Conservation (phyloP, 371 early-diverging fungal genomes). For the Mortierella polycephala region DNA sequence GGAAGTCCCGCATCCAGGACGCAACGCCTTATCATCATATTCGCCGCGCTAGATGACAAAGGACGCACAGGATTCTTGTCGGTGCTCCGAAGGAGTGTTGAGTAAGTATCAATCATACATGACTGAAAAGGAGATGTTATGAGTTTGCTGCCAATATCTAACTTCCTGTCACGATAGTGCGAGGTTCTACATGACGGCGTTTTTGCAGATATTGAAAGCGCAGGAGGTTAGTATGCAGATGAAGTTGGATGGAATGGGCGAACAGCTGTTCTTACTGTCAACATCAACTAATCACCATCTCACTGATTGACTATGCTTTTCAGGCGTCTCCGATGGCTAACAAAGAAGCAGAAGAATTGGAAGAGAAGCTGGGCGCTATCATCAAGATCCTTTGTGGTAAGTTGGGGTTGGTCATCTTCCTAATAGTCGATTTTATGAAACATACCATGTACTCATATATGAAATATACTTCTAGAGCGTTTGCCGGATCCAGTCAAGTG, state of each 20-base stretch:
- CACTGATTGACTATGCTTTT: neutral
- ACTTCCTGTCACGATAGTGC: constrained; percentile 16
- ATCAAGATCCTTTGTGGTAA: constrained; percentile 37
- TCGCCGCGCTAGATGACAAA: constrained; percentile 32
- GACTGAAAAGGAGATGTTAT: neutral
- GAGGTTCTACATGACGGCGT: constrained; percentile 26
- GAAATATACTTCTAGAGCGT: constrained; percentile 22
- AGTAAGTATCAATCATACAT: constrained; percentile 18
- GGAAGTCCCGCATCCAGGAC: constrained; percentile 30
- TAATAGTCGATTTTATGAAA: too few species aligned
- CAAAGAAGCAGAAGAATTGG: constrained; percentile 14
- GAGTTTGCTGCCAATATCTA: neutral
- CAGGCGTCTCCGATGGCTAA: constrained; percentile 4
- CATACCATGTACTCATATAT: neutral
- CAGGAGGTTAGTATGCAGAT: constrained; percentile 14
- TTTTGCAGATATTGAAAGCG: constrained; percentile 24
- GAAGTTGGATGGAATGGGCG: neutral
- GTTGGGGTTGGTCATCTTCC: neutral
- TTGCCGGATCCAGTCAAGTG: constrained; percentile 38
- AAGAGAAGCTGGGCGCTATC: constrained; percentile 29
- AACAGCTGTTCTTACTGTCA: neutral
- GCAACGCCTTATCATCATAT: constrained; percentile 36
- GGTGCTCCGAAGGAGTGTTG: constrained; percentile 39
- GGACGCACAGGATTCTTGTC: constrained; percentile 48
- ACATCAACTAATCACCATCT: neutral